Conservation (phyloP, 305 asterid species). For the Solanum hybrid region DNA sequence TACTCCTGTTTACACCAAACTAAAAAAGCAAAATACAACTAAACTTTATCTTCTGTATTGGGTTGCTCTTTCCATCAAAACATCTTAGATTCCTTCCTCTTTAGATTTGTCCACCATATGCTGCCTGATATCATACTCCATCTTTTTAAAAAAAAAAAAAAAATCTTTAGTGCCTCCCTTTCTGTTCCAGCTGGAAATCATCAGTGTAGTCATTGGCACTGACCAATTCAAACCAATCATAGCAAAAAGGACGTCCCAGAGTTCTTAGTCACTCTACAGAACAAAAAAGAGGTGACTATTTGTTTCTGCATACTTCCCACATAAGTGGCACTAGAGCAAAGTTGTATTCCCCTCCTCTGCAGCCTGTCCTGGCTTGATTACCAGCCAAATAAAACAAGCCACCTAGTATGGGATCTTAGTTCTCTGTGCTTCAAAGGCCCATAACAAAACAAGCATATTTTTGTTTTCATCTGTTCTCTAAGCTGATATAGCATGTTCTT, state of each 20-base stretch:
- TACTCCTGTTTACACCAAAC: neutral
- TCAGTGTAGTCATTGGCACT: neutral
- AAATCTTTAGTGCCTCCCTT: neutral
- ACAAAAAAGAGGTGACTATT: neutral
- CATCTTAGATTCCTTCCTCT: neutral
- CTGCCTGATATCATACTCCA: neutral
- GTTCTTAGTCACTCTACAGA: neutral
- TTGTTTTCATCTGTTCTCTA: neutral
- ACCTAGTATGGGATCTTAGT: neutral
- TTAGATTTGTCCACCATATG: neutral
- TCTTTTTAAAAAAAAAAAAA: neutral
- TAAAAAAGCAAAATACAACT: neutral
- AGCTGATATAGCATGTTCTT: neutral
- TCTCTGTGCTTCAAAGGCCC: neutral
- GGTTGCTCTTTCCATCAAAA: neutral
- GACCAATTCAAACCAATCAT: neutral
- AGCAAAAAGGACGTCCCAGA: neutral
- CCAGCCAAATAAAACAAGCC: neutral
- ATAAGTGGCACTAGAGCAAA: neutral
- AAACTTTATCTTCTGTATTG: neutral
- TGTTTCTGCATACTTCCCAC: neutral
- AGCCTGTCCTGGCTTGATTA: neutral
- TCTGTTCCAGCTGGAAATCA: neutral
- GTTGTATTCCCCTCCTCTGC: neutral
- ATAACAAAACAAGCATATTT: neutral